Conservation (phyloP, 148 eudicot genomes). For the Chenopodium suecicum region DNA sequence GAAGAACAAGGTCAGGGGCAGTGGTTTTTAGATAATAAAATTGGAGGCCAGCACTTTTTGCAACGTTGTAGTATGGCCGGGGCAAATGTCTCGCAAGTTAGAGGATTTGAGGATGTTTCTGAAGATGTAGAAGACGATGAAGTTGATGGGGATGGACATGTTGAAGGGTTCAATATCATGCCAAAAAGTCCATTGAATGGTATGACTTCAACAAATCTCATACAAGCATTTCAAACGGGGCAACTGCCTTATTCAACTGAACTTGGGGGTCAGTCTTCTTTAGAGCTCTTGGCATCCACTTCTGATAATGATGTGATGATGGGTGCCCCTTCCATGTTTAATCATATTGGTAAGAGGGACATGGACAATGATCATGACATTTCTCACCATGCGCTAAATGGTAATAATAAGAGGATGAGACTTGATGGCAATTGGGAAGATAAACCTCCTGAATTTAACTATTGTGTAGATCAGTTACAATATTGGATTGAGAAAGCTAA, state of each 20-base stretch:
- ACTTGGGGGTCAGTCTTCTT: conserved; percentile 40
- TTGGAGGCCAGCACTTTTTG: conserved; percentile 42
- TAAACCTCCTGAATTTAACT: conserved; percentile 38
- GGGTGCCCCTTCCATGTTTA: conserved; percentile 43
- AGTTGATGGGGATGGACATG: conserved; percentile 34
- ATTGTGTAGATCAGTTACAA: conserved; percentile 49
- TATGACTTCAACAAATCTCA: conserved; percentile 43
- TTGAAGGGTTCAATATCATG: conserved; percentile 37
- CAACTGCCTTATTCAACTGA: conserved; percentile 41
- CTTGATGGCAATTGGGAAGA: conserved; percentile 47
- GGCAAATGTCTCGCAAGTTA: conserved; percentile 30
- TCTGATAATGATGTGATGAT: conserved; percentile 40
- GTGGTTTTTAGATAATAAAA: conserved; percentile 49
- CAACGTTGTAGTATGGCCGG: conserved; percentile 47
- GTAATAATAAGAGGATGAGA: conserved; percentile 56
- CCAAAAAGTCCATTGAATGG: conserved; percentile 37
- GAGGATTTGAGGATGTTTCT: conserved; percentile 30
- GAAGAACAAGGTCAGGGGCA: conserved; percentile 44
- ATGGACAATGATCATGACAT: conserved; percentile 48
- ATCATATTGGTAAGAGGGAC: conserved; percentile 49
- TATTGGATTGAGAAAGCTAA: conserved; percentile 43
- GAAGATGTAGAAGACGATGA: conserved; percentile 43
- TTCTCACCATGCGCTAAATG: conserved; percentile 36
- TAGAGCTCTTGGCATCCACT: conserved; percentile 35
- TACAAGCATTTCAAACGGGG: conserved; percentile 50